A percentile compares a stretch with the other conserved stretches of the same genome.
Conservation (phyloP, 192 early-diverging fungal species). For the Helicostylum pulchrum region DNA sequence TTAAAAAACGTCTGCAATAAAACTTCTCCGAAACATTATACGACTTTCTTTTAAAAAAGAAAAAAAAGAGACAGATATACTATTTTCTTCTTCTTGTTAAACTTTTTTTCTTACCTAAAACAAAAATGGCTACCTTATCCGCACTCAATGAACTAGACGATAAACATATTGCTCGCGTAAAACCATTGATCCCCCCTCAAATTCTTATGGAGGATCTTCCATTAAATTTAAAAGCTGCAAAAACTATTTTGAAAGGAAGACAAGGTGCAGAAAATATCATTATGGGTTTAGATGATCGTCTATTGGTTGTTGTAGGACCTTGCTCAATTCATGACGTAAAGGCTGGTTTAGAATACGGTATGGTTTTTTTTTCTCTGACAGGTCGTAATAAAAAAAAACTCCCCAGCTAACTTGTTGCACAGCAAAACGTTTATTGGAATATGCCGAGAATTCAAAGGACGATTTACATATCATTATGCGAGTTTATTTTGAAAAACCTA, state of each 20-base stretch:
- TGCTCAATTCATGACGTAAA: conserved; percentile 82
- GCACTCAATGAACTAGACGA: conserved; percentile 88
- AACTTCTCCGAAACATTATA: no score
- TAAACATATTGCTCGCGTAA: conserved; percentile 77
- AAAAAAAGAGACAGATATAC: no score
- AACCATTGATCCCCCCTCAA: conserved; percentile 84
- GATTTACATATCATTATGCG: conserved; percentile 81
- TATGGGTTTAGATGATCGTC: conserved; percentile 68
- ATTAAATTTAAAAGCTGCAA: conserved; percentile 68
- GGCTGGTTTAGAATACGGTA: conserved; percentile 77
- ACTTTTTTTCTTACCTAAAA: no score
- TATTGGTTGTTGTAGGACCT: conserved; percentile 82
- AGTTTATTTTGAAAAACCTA: conserved; percentile 86
- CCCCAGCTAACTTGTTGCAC: neutral
- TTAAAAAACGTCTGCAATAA: no score
- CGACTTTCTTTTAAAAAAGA: no score
- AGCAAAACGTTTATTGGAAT: conserved; percentile 13
- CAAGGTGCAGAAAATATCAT: conserved; percentile 61
- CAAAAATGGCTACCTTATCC: no score
- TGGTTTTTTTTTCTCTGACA: neutral
- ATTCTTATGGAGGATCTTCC: conserved; percentile 90
- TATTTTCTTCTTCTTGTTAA: no score
- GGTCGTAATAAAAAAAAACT: no score
- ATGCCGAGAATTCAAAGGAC: conserved; percentile 41
- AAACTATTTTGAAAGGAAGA: conserved; percentile 70